Base-by-base conservation (phyloP, 2,329 filamentous ascomycete species). In the Sporothrix dimorphospora region DNA sequence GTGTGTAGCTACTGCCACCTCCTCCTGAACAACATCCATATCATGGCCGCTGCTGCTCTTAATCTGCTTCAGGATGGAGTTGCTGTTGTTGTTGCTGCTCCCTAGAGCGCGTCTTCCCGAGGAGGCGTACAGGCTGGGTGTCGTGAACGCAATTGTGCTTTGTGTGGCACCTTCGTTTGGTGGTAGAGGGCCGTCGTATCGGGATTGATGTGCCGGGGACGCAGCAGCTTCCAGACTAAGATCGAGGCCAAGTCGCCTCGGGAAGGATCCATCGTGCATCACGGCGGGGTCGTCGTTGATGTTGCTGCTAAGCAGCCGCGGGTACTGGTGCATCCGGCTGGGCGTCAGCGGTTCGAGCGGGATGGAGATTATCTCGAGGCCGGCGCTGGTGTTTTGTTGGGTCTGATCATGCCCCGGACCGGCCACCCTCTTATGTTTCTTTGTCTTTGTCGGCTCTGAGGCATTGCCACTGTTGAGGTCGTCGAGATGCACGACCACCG, bases 251-350 rank as follows among this genome's bases (percentile, higher is more conserved):
- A n/a, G 47, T 34, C 11, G 72, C n/a, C 65, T 11, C 16, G 42
- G 16, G 76, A 76, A 24, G 74, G 65, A 51, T 38, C 9, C 27
- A 9, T n/a, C 51, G 55, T 11, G 40, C 24, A 16, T 55, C 30
- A 45, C 51, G 27, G 24, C 12, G n/a, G 68, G 71, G n/a, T 65
- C 59, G 38, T 67, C 40, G 61, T 70, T 47, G 3, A 67, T 70
- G 59, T 61, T 70, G 71, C 68, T 71, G 65, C 72, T 75, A 71
- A 80, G 74, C 3, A 69, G 21, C 61, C 76, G 74, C 61, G 79
- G 74, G 66, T 83, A 83, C 59, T 82, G 76, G 71, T 78, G 73
- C 75, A 79, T 81, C 71, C 83, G 81, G 61, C 81, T 80, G 2
- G 80, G 77, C 1, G 81, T 81, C 57, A 83, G 73, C 1, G 77